Base-by-base conservation (phyloP, 2,329 filamentous ascomycete genomes). In the Aspergillus sp. region DNA sequence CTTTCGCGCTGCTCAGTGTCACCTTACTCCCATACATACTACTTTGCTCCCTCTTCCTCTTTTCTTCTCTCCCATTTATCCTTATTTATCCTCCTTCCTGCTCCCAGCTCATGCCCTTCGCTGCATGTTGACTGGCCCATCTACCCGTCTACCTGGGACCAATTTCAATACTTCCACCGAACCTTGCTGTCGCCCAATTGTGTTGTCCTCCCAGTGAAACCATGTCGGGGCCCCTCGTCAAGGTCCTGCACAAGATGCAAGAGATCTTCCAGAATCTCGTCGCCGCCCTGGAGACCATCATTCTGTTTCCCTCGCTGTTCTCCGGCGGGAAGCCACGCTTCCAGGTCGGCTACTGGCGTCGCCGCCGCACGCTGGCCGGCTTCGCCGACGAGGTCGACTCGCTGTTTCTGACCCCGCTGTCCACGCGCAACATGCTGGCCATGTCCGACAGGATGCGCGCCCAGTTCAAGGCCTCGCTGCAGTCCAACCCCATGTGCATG, bases 401-500 rank as follows among this genome's bases (percentile, higher is more conserved):
- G 22, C 47, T 60, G 13, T 63, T 63, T 33, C 52, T 51, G 5
- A 42, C 52, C 3, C 60, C 60, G 11, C 40, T 64, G 15, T 47
- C 52, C 11, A 47, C 51, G 15, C 41, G 39, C 26, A 57, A 55
- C 27, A 59, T 67, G 60, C 32, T 59, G 27, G 44, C 48, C 32
- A 67, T 68, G 63, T 66, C 64, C 3, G 52, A 58, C 26, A 55
- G 58, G 42, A 61, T 67, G 24, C 60, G 59, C 16, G 56, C 60
- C 15, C 72, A 78, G 44, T 75, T 77, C 44, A 58, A 60, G 32
- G 61, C 68, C 31, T 71, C 69, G 43, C 58, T 78, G 17, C 64
- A 71, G 43, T 59, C 64, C 26, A 75, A 70, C 51, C 66, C 72
- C 15, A 69, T 72, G 36, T 76, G 71, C 56, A 80, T 80, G 76